Conservation (phyloP, 1,284 basidiomycete genomes). For the Wolfiporia cocos region DNA sequence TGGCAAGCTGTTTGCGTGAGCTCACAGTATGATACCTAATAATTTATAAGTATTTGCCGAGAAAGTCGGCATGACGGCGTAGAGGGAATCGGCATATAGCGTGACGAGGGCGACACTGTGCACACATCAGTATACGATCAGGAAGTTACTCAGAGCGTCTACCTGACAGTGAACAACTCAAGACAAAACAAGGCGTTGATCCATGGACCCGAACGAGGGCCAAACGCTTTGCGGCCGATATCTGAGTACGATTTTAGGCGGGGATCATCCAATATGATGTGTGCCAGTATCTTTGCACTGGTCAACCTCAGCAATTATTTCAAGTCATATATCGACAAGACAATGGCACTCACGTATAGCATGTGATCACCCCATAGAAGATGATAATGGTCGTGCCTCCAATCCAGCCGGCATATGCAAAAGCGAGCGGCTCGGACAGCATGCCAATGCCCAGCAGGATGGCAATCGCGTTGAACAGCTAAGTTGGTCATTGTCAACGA, state of each 20-base stretch:
- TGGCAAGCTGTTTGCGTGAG: too few species aligned
- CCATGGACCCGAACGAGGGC: constrained; percentile 57
- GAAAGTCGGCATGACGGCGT: constrained; percentile 62
- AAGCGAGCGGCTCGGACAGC: constrained; percentile 85
- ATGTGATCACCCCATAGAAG: constrained; percentile 76
- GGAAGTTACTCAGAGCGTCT: constrained; percentile 10
- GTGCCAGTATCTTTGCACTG: constrained; percentile 82
- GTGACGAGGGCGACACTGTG: constrained; percentile 78
- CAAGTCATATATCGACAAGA: background rate
- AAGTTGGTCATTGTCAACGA: too few species aligned
- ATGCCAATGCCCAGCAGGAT: constrained; percentile 87
- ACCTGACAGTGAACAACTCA: constrained; percentile 81
- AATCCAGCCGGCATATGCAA: constrained; percentile 85
- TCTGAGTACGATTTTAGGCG: constrained; percentile 81
- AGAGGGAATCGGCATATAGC: constrained; percentile 81
- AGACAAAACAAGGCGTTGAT: constrained; percentile 79
- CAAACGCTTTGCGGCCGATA: constrained; percentile 85
- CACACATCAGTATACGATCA: constrained; percentile 1
- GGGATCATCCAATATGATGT: constrained; percentile 66
- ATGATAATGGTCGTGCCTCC: constrained; percentile 70
- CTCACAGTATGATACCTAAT: constrained; percentile 64
- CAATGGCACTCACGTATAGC: constrained; percentile 68
- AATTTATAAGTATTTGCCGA: constrained; percentile 74
- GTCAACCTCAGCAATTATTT: background rate
- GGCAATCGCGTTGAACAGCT: constrained; percentile 90